These are phyloP conservation scores for Arachnopeziza araneosa DNA, from an alignment of 2,329 filamentous ascomycete genomes.

Conservation along the genomic window DNA sequence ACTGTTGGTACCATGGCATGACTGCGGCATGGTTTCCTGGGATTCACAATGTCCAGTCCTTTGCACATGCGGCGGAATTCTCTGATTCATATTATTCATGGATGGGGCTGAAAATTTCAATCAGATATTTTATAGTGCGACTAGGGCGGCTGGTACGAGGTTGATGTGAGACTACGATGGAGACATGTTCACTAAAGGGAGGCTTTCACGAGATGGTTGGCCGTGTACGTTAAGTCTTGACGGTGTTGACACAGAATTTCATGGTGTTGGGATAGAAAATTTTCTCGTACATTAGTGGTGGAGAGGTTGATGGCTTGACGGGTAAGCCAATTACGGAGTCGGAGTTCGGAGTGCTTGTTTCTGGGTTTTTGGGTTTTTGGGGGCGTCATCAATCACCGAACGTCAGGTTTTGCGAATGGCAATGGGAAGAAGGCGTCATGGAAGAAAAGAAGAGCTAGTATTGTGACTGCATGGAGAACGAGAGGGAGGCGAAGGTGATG, in stretches of 20 bases:
- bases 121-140: neutral
- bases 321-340: neutral
- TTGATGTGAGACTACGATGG: neutral
- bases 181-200: slow-evolving; percentile 15
- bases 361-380: too few relatives aligned
- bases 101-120: neutral
- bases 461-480: neutral
- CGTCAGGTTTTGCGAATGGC: too few relatives aligned
- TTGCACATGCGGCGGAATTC: neutral
- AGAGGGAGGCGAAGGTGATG: neutral
- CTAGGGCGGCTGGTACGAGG: neutral
- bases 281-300: slow-evolving; percentile 1
- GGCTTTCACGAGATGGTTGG: slow-evolving; percentile 15
- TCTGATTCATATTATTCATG: neutral
- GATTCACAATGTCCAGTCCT: neutral
- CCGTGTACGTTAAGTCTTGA: slow-evolving; percentile 23
- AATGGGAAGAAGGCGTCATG: neutral
- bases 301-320: slow-evolving; percentile 1
- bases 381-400: too few relatives aligned
- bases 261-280: slow-evolving; percentile 16
- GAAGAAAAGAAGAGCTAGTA: neutral
- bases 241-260: slow-evolving; percentile 24
- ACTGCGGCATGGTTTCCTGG: neutral
- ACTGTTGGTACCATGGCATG: neutral
- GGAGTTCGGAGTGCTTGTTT: neutral